Conservation (phyloP, 140 eudicot species). For the Oenanthe javanica region DNA sequence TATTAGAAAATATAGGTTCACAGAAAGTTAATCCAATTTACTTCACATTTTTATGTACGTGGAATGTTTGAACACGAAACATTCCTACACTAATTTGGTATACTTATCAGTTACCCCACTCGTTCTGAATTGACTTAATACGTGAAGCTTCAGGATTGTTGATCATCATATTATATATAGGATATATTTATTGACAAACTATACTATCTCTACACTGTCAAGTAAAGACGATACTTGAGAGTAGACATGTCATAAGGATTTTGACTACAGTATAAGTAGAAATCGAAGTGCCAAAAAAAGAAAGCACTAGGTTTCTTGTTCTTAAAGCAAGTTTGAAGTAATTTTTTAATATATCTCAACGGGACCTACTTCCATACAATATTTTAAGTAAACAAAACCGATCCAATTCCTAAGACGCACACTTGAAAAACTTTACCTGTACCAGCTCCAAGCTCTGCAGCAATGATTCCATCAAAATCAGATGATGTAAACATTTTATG, state of each 20-base stretch:
- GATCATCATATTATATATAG: neutral
- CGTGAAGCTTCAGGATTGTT: neutral
- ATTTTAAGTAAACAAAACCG: neutral
- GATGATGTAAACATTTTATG: constrained; percentile 67
- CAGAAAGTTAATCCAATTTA: neutral
- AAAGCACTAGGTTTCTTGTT: neutral
- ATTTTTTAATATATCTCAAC: neutral
- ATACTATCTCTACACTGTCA: neutral
- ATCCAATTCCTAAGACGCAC: neutral
- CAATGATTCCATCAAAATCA: constrained; percentile 54
- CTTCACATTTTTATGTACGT: neutral
- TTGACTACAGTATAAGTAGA: neutral
- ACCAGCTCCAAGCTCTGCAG: constrained; percentile 95
- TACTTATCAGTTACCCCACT: neutral
- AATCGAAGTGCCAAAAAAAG: neutral
- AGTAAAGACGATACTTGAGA: neutral
- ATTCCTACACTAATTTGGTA: neutral
- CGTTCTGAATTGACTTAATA: neutral
- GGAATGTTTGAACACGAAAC: neutral
- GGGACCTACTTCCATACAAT: neutral
- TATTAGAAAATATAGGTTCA: neutral
- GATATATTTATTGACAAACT: neutral
- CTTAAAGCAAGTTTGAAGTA: neutral
- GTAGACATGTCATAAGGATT: neutral
- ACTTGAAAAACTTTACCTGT: constrained; percentile 45